Conservation (phyloP, 225 moss, liverwort and hornwort species). For the Neckera pumila region DNA sequence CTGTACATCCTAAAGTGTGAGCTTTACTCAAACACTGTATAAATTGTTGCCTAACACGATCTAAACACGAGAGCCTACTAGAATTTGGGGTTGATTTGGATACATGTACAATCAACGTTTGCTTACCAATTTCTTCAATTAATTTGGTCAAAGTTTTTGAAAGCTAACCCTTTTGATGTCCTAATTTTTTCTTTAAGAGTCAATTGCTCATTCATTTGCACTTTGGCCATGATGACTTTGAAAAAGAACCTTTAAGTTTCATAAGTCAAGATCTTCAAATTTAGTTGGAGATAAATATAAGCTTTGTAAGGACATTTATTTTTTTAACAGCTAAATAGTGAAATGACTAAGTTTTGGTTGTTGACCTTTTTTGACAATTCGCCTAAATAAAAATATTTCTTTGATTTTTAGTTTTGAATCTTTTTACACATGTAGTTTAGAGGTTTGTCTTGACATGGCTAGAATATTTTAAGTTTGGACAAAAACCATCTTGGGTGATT, state of each 20-base stretch:
- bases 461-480: too few species aligned
- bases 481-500: neutral
- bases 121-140: neutral
- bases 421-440: neutral
- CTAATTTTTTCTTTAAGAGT: neutral
- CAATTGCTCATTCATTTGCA: neutral
- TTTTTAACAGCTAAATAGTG: neutral
- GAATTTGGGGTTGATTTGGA: neutral
- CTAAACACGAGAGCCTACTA: neutral
- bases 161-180: neutral
- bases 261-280: neutral
- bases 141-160: neutral
- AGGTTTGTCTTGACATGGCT: too few species aligned
- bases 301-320: neutral
- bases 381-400: neutral
- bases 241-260: neutral
- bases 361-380: accelerated
- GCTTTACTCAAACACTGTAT: neutral
- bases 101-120: neutral
- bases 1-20: too few species aligned
- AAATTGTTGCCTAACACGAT: neutral
- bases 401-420: too few species aligned
- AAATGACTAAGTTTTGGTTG: neutral
- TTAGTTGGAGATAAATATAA: neutral
- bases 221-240: neutral